phyloP scores from a whole-genome alignment of 2,329 filamentous ascomycete genomes.

The Fusarium beomiforme region DNA sequence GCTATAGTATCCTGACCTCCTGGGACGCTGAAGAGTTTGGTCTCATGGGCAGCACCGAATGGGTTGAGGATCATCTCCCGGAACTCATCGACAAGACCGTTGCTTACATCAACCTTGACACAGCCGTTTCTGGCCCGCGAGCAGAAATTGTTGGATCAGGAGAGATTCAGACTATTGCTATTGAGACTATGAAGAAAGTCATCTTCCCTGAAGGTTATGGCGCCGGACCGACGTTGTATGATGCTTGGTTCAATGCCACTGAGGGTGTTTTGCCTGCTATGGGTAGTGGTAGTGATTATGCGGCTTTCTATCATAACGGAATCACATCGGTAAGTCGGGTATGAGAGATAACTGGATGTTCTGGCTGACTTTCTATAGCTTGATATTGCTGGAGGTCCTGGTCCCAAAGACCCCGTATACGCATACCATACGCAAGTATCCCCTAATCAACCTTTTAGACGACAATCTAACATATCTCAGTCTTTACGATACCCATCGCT shows the following conservation, averaged over 20 bases:
- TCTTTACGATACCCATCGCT: conserved; percentile 52
- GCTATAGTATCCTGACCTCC: conserved; percentile 2
- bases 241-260: conserved; percentile 30
- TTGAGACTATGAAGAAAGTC: conserved; percentile 36
- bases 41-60: conserved; percentile 28
- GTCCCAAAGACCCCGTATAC: conserved; percentile 23
- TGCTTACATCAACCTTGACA: conserved; percentile 61
- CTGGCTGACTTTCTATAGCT: not conserved
- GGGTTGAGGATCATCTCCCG: conserved; percentile 25
- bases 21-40: conserved; percentile 33
- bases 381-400: conserved; percentile 28
- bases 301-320: conserved; percentile 30
- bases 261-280: conserved; percentile 29
- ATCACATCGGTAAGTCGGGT: conserved; percentile 7
- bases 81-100: conserved; percentile 22
- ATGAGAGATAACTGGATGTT: accelerated
- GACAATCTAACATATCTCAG: not conserved
- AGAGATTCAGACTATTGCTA: conserved; percentile 34
- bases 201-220: conserved; percentile 28
- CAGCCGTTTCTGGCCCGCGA: conserved; percentile 56
- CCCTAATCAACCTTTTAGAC: too few species aligned
- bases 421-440: conserved; percentile 9
- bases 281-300: conserved; percentile 27
- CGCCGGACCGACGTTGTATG: conserved; percentile 26
- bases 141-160: conserved; percentile 46